phyloP scores from a whole-genome alignment of 23 red algal genomes.

The Cyanidioschyzon merolae region DNA sequence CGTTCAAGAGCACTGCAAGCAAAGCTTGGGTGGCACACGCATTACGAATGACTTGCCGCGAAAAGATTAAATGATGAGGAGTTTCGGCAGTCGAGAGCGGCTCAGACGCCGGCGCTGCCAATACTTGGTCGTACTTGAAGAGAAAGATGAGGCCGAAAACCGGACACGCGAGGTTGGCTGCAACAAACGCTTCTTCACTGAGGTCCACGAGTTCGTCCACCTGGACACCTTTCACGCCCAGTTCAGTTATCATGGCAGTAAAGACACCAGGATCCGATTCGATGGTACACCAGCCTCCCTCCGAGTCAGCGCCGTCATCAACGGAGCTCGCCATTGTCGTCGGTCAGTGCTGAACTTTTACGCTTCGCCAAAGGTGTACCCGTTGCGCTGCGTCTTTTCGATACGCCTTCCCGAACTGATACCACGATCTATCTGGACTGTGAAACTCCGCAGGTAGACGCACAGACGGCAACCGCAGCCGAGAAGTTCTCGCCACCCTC shows the following conservation, averaged over 20 bases:
- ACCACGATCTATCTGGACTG: too few relatives aligned
- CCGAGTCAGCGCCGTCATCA: background rate
- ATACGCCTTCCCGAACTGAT: too few relatives aligned
- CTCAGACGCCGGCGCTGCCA: background rate
- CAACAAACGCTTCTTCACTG: slow-evolving; percentile 25
- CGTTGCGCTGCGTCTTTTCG: too few relatives aligned
- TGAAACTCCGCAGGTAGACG: too few relatives aligned
- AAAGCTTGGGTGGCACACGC: slow-evolving; percentile 87
- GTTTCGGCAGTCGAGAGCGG: slow-evolving; percentile 11
- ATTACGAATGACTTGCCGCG: slow-evolving; percentile 74
- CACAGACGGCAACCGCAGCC: too few relatives aligned
- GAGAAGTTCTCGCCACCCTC: too few relatives aligned
- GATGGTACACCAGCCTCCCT: slow-evolving; percentile 56
- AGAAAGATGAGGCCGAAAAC: slow-evolving; percentile 80
- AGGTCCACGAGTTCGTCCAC: slow-evolving; percentile 74
- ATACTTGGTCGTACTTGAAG: slow-evolving; percentile 57
- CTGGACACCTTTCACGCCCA: slow-evolving; percentile 61
- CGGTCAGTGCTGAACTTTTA: too few relatives aligned
- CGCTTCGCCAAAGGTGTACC: too few relatives aligned
- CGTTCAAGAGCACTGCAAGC: slow-evolving; percentile 71
- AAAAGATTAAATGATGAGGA: slow-evolving; percentile 51
- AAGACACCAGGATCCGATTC: slow-evolving; percentile 85
- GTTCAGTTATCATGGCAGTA: slow-evolving; percentile 47
- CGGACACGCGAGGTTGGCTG: slow-evolving; percentile 5
- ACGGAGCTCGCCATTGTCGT: background rate